phyloP scores from a whole-genome alignment of 306 rosid species.

The Vicia sativa region DNA sequence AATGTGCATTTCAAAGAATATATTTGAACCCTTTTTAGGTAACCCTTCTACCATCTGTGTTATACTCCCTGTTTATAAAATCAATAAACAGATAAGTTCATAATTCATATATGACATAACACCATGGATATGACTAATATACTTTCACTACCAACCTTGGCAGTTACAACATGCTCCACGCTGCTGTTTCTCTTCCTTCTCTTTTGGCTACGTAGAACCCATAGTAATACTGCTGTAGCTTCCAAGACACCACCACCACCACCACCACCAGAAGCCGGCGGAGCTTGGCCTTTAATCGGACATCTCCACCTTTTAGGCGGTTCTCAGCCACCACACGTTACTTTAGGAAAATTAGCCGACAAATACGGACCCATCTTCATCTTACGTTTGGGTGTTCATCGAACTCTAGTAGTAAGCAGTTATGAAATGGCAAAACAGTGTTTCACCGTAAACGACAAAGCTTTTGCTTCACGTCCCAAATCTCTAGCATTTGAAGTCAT shows the following conservation, averaged over 20 bases:
- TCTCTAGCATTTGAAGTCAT: conserved; percentile 29
- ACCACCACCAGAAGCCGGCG: conserved; percentile 37
- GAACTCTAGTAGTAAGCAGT: conserved; percentile 27
- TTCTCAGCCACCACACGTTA: background rate
- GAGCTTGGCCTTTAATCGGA: conserved; percentile 44
- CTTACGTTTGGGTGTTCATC: conserved; percentile 27
- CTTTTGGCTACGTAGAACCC: background rate
- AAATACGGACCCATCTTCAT: conserved; percentile 37
- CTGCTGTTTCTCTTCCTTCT: background rate
- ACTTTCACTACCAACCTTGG: background rate
- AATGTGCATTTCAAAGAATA: no score
- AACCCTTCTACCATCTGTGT: no score
- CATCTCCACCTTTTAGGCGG: conserved; percentile 41
- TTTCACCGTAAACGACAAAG: conserved; percentile 37
- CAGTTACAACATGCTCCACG: background rate
- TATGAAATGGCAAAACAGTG: conserved; percentile 44
- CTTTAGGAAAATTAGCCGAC: background rate
- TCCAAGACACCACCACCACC: background rate
- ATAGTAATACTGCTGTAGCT: no score
- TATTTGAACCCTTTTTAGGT: no score
- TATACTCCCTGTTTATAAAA: background rate
- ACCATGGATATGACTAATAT: background rate
- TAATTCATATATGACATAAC: background rate
- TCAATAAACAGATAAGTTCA: background rate
- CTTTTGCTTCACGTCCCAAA: conserved; percentile 41